Percentiles rank a stretch among this genome's conserved stretches.
phyloP scores from a whole-genome alignment of 1,139 yeast species.

The Pichiaceae sp. region DNA sequence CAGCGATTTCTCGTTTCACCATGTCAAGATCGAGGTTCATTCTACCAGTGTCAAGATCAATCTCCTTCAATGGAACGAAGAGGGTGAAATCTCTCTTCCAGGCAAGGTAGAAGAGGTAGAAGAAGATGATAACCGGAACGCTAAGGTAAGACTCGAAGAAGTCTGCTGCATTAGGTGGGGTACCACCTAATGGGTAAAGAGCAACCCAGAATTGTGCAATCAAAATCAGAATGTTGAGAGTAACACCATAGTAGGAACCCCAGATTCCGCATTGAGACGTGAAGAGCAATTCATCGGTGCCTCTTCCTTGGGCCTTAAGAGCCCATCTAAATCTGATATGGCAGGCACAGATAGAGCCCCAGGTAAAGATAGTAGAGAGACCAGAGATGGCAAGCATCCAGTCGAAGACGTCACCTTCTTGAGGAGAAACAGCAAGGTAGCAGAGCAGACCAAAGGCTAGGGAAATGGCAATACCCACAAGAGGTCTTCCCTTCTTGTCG shows the following conservation, averaged over 20 bases:
- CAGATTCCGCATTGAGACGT: conserved; percentile 52
- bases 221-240: conserved; percentile 51
- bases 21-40: conserved; percentile 57
- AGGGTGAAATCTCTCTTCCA: conserved; percentile 46
- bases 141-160: conserved; percentile 56
- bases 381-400: conserved; percentile 80
- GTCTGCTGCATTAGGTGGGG: conserved; percentile 27
- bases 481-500: conserved; percentile 64
- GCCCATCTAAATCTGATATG: conserved; percentile 73
- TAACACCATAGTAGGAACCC: conserved; percentile 60
- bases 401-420: conserved; percentile 54
- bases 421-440: conserved; percentile 54
- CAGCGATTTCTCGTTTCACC: conserved; percentile 55
- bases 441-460: conserved; percentile 54
- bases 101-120: conserved; percentile 47
- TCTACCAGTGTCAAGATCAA: conserved; percentile 66
- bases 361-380: conserved; percentile 70
- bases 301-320: conserved; percentile 49
- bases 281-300: conserved; percentile 57
- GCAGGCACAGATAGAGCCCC: conserved; percentile 66
- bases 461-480: conserved; percentile 49
- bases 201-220: conserved; percentile 65
- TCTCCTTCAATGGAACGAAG: conserved; percentile 10
- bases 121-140: conserved; percentile 42
- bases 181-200: conserved; percentile 47